Evolutionary conservation across 176 grass and related monocot species (phyloP).

Genomic region (Luzula sylvatica): DNA sequence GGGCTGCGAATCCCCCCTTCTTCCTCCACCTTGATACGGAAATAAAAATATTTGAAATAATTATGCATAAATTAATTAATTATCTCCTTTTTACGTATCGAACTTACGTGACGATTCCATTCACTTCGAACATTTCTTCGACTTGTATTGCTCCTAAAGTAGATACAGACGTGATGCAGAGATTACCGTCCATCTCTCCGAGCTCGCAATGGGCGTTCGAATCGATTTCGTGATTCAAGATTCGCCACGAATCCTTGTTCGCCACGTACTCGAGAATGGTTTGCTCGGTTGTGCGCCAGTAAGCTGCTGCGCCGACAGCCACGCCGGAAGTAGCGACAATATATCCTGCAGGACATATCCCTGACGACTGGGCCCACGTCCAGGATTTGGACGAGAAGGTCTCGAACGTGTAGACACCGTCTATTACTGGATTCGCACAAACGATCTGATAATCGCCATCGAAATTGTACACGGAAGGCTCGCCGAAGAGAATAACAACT

Average conservation of each 20-base stretch:
- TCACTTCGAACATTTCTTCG: not conserved
- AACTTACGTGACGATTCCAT: not conserved
- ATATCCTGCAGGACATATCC: conserved; percentile 7
- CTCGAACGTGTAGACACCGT: conserved; percentile 33
- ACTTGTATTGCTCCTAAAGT: not conserved
- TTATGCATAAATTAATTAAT: no score
- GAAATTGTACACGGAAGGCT: not conserved
- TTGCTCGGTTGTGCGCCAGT: conserved; percentile 50
- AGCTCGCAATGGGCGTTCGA: conserved; percentile 39
- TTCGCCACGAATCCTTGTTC: not conserved
- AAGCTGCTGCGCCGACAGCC: conserved; percentile 27
- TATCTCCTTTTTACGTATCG: no score
- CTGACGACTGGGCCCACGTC: conserved; percentile 4
- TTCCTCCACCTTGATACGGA: not conserved
- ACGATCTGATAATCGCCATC: conserved; percentile 33
- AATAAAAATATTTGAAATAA: no score
- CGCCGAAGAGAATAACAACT: conserved; percentile 44
- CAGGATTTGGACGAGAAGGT: conserved; percentile 48
- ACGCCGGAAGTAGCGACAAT: conserved; percentile 21
- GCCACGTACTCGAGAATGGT: conserved; percentile 32
- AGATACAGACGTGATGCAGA: conserved; percentile 19
- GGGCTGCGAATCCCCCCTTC: not conserved
- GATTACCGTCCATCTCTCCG: conserved; percentile 38
- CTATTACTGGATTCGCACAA: conserved; percentile 13
- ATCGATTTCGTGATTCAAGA: not conserved